Evolutionary conservation across 2,329 filamentous ascomycete species (phyloP), one percentile per base, ranked within the genome.

Genomic region (Tolypocladium nubicola): DNA sequence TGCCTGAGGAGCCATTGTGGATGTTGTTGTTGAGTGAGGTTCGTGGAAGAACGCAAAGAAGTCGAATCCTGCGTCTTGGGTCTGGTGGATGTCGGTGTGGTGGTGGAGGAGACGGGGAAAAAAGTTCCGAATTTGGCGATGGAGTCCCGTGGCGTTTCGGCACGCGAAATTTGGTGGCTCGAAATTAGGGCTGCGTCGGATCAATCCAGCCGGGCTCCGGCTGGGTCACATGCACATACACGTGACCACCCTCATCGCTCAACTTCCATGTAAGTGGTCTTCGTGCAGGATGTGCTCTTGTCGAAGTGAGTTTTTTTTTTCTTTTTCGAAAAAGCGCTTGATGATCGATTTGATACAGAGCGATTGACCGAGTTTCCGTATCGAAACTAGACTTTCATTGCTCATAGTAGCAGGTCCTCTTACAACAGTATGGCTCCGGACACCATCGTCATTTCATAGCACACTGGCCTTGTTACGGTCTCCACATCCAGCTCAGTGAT

Each of bases 1-100:
- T 80, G 87, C 83, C 78, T 81, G 81, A 77, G 87, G 83, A 85
- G 87, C 88, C 90, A 96, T 96, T 89, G 77, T 81, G 77, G 75
- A 21, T n/a, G 19, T 16, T 50, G 16, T 35, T 50, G n/a, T 57
- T 64, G 61, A 59, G 61, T 21, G 60, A 45, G 61, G 59, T 63
- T 56, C 65, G 67, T 71, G 65, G 61, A 67, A 71, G 72, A 72
- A 78, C 79, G 79, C 79, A 82, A 82, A 82, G 79, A 81, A 68
- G 78, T 94, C 77, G 79, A 79, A 94, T 94, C 90, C 90, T 94
- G 87, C 90, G 90, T 83, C 80, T 72, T 68, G 65, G 65, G 61
- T 63, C 57, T 60, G 56, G 61, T 66, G 61, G 49, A 52, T n/a
- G n/a, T 30, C 19, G 47, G 30, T 35, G 59, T 60, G 55, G 54